phyloP scores from a whole-genome alignment of 345 rosid species.

The Zanthoxylum bungeanum region DNA sequence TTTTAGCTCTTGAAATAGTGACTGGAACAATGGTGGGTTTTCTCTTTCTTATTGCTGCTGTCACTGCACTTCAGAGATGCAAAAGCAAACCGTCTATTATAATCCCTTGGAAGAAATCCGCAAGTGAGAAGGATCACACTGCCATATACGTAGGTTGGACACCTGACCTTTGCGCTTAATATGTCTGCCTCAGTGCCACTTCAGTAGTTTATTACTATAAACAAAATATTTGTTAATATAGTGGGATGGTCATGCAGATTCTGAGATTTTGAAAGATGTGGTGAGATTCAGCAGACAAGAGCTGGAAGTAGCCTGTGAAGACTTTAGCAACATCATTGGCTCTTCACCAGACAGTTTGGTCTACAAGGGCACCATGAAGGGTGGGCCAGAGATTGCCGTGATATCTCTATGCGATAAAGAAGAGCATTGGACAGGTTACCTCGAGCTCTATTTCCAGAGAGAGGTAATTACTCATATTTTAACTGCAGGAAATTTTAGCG shows the following conservation, averaged over 20 bases:
- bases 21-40: slow-evolving; percentile 81
- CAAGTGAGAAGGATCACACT: slow-evolving; percentile 69
- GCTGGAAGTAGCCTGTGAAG: slow-evolving; percentile 98
- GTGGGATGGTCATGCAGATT: slow-evolving; percentile 43
- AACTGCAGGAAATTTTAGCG: background rate
- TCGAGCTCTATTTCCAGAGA: slow-evolving; percentile 89
- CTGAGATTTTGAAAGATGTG: slow-evolving; percentile 80
- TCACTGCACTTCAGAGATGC: slow-evolving; percentile 71
- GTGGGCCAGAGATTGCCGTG: slow-evolving; percentile 95
- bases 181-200: background rate
- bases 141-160: slow-evolving; percentile 69
- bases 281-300: slow-evolving; percentile 84
- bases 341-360: slow-evolving; percentile 90
- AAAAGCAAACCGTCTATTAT: slow-evolving; percentile 73
- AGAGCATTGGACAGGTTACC: slow-evolving; percentile 91
- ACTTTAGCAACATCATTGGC: slow-evolving; percentile 96
- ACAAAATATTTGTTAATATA: background rate
- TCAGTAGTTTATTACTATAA: background rate
- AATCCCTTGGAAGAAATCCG: slow-evolving; percentile 95
- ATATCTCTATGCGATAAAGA: slow-evolving; percentile 85
- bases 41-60: slow-evolving; percentile 51
- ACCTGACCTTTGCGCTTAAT: slow-evolving; percentile 15
- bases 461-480: slow-evolving; percentile 53
- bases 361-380: slow-evolving; percentile 87
- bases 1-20: slow-evolving; percentile 74